phyloP scores from a whole-genome alignment of 129 eudicot genomes.

The Arctium lappa region DNA sequence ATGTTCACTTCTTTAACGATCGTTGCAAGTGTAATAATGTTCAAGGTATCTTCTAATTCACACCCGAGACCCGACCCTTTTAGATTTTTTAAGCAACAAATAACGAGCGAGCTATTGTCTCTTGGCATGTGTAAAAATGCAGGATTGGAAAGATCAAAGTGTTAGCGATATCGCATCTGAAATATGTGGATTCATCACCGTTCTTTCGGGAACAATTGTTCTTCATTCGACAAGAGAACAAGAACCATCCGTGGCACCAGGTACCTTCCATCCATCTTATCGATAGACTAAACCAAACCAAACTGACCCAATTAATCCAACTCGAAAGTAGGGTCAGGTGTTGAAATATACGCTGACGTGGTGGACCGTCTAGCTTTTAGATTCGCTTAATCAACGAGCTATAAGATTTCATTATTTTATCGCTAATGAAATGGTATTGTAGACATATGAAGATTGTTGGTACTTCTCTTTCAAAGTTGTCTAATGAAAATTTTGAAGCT shows the following conservation, averaged over 20 bases:
- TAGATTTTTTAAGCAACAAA: neutral
- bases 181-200: slow-evolving; percentile 86
- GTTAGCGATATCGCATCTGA: slow-evolving; percentile 78
- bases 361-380: too few relatives aligned
- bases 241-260: slow-evolving; percentile 57
- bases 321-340: neutral
- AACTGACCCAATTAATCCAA: neutral
- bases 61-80: neutral
- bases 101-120: neutral
- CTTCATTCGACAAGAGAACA: slow-evolving; percentile 86
- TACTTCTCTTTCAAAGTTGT: neutral
- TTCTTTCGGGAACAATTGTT: slow-evolving; percentile 80
- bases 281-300: neutral
- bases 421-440: slow-evolving; percentile 1
- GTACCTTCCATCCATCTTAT: slow-evolving; percentile 27
- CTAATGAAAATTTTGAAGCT: neutral
- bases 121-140: slow-evolving; percentile 10
- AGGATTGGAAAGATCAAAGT: slow-evolving; percentile 85
- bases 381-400: neutral
- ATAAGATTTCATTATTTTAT: neutral
- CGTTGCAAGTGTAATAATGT: slow-evolving; percentile 83
- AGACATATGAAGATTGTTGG: neutral
- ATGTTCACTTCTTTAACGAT: slow-evolving; percentile 94
- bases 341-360: neutral
- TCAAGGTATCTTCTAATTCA: slow-evolving; percentile 56